Evolutionary conservation across 2,329 filamentous ascomycete species (phyloP), one percentile per base, ranked within the genome.

Genomic region (Elsinoe perseae): DNA sequence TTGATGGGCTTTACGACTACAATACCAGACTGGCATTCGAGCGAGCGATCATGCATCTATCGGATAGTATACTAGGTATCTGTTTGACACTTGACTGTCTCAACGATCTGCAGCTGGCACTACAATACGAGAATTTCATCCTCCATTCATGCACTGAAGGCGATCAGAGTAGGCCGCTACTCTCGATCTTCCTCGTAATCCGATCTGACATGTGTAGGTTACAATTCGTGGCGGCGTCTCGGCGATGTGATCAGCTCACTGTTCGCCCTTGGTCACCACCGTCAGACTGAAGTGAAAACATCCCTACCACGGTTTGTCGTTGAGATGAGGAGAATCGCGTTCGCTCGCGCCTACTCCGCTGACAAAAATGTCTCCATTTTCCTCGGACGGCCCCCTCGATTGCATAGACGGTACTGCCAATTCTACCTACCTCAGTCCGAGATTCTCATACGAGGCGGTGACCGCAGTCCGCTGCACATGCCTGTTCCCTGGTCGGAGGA

Each of bases 291-390:
- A 23, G 62, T 62, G 14, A 53, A 56, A 6, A 59, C 65, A 0
- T 59, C 63, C 8, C 64, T 64, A 9, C 71, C 75, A 0, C 62
- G 63, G 1, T 77, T 75, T n/a, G 62, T 77, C 1, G 64, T 62
- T 0, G 67, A 75, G 44, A 66, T 77, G 54, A 66, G 74, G 21
- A 66, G 68, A 56, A 64, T 65, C 2, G 70, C 69, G 4, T 76
- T 77, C 57, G 71, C 70, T 4, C 66, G 70, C 1, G 68, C 69
- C 4, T 78, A 76, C 55, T 72, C 72, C 5, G 71, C 70, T 3
- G 76, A 78, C 56, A 78, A 77, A 56, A 73, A 70, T 38, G 63
- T 77, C 6, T 71, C 75, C 1, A 73, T 77, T 1, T 79, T 79
- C 54, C 69, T 78, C n/a, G 76, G 76, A 3, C 69, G 76, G 1